These are phyloP conservation scores for Fusarium bulbicola DNA, from an alignment of 2,329 filamentous ascomycete species.

Conservation along the genomic window DNA sequence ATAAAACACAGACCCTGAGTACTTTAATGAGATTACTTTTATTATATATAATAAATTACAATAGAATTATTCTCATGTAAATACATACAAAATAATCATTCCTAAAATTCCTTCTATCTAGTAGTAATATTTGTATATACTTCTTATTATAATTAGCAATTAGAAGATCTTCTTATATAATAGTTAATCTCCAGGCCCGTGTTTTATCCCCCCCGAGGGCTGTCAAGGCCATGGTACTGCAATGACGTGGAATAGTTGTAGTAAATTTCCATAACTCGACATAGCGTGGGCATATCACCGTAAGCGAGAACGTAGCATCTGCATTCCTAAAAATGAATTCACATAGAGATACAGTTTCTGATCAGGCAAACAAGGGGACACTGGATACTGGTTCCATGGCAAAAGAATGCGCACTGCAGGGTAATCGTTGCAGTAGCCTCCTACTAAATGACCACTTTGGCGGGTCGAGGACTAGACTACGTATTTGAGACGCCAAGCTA, in stretches of 20 bases:
- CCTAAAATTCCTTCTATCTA: no score
- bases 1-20: no score
- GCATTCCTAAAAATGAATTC: rapidly evolving
- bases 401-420: not conserved
- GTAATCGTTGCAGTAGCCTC: not conserved
- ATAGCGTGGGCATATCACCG: rapidly evolving
- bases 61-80: no score
- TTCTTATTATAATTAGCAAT: no score
- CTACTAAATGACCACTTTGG: not conserved
- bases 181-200: no score
- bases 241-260: rapidly evolving
- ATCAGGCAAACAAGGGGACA: not conserved
- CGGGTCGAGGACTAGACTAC: not conserved
- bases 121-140: no score
- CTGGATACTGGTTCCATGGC: not conserved
- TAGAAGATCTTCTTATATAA: no score
- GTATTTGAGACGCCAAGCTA: not conserved
- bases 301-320: rapidly evolving
- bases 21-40: no score
- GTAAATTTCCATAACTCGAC: rapidly evolving
- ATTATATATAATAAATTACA: no score
- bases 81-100: no score
- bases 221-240: rapidly evolving
- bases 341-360: rapidly evolving
- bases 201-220: no score